Percentiles rank a stretch among this genome's conserved stretches.
Conservation (phyloP, 1,139 yeast genomes). For the Sugiyamaella novakii region DNA sequence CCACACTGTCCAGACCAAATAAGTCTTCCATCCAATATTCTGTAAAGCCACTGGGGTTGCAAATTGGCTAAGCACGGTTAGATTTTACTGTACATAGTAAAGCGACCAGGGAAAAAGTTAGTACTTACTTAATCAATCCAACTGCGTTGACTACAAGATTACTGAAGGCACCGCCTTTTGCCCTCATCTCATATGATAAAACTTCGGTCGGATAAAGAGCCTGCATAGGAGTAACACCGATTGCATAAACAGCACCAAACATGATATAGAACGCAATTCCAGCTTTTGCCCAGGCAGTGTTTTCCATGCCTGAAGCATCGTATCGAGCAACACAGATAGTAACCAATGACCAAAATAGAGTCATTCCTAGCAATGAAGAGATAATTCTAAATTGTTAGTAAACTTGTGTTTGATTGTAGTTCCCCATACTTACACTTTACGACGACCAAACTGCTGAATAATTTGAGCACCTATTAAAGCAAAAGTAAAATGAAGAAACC, state of each 20-base stretch:
- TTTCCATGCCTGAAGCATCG: constrained; percentile 19
- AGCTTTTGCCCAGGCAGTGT: constrained; percentile 26
- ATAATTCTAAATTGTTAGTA: no score
- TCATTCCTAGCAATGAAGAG: constrained; percentile 24
- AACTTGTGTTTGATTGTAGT: no score
- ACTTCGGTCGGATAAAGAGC: constrained; percentile 21
- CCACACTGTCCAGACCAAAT: constrained; percentile 21
- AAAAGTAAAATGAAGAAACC: constrained; percentile 20
- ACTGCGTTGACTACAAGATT: constrained; percentile 17
- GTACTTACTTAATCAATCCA: constrained; percentile 31
- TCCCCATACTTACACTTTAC: no score
- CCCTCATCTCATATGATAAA: constrained; percentile 17
- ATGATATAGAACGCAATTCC: constrained; percentile 21
- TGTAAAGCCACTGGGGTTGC: constrained; percentile 22
- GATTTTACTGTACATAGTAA: background rate
- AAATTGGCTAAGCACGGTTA: constrained; percentile 38
- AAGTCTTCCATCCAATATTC: constrained; percentile 20
- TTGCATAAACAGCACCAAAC: constrained; percentile 17
- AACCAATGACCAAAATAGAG: constrained; percentile 24
- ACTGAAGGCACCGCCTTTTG: constrained; percentile 20
- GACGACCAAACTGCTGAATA: constrained; percentile 25
- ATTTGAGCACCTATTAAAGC: constrained; percentile 19
- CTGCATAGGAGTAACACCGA: constrained; percentile 25
- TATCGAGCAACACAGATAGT: constrained; percentile 23
- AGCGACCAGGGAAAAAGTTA: no score